These are phyloP conservation scores for Rheum nobile DNA, from an alignment of 148 eudicot genomes.

Conservation along the genomic window DNA sequence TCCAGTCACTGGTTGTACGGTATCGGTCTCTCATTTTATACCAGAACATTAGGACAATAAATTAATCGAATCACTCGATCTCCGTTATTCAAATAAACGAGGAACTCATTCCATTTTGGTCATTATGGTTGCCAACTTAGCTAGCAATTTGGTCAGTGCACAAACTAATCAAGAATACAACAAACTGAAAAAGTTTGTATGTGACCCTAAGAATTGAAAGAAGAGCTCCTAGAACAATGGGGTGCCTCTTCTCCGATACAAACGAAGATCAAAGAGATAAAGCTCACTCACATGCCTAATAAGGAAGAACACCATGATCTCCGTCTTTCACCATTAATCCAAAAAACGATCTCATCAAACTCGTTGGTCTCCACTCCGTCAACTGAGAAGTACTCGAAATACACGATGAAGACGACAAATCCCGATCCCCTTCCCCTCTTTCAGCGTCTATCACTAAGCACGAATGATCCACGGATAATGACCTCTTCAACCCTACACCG, in stretches of 20 bases:
- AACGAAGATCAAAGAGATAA: background rate
- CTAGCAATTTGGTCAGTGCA: background rate
- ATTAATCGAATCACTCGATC: too few species aligned
- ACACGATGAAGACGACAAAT: background rate
- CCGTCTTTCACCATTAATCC: background rate
- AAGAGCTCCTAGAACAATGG: background rate
- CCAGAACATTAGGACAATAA: too few species aligned
- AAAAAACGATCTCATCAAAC: background rate
- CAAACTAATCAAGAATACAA: background rate
- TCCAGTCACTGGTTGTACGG: too few species aligned
- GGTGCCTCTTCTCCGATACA: background rate
- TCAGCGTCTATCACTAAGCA: background rate
- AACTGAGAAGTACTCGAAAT: background rate
- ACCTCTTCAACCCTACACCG: conserved; percentile 17
- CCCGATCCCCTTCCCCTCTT: background rate
- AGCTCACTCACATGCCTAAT: background rate
- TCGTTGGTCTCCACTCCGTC: background rate
- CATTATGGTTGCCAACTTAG: background rate
- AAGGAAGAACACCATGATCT: background rate
- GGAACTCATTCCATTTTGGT: background rate
- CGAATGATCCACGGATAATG: conserved; percentile 27
- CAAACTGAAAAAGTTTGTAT: background rate
- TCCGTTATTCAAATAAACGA: background rate
- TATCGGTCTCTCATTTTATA: too few species aligned
- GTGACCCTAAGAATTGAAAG: background rate